Evolutionary conservation across 345 rosid genomes (phyloP).

Genomic region (Salix brachista): DNA sequence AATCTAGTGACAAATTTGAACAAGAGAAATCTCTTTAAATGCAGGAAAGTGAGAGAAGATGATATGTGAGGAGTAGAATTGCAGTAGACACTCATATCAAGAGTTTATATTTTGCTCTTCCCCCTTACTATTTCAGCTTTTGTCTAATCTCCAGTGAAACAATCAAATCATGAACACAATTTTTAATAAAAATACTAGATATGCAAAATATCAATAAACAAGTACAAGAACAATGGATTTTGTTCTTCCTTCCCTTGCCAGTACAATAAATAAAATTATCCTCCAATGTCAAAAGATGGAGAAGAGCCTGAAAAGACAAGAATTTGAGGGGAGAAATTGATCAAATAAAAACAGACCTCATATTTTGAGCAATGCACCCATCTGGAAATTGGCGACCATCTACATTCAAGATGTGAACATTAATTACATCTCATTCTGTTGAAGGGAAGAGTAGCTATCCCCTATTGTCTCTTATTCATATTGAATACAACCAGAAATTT

Average conservation of each 20-base stretch:
- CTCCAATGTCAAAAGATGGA: neutral
- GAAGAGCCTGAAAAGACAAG: neutral
- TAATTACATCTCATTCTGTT: slow-evolving; percentile 13
- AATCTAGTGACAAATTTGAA: neutral
- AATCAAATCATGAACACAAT: neutral
- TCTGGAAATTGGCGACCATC: slow-evolving; percentile 59
- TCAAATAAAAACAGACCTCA: slow-evolving; percentile 41
- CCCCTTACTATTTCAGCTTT: neutral
- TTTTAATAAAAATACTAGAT: neutral
- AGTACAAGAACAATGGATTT: neutral
- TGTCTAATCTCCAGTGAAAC: neutral
- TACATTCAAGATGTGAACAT: slow-evolving; percentile 19
- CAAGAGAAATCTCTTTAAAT: neutral
- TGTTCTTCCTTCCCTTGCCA: neutral
- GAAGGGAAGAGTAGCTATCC: neutral
- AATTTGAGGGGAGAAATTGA: neutral
- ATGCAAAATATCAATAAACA: neutral
- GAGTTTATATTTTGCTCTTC: neutral
- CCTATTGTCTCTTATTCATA: neutral
- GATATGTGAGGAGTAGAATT: neutral
- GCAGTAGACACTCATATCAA: neutral
- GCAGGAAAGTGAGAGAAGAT: neutral
- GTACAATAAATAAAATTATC: neutral
- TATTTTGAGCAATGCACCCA: slow-evolving; percentile 68
- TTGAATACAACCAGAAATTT: neutral